Evolutionary conservation across 768 basidiomycete species (phyloP).

Genomic region (Russula olivacea): DNA sequence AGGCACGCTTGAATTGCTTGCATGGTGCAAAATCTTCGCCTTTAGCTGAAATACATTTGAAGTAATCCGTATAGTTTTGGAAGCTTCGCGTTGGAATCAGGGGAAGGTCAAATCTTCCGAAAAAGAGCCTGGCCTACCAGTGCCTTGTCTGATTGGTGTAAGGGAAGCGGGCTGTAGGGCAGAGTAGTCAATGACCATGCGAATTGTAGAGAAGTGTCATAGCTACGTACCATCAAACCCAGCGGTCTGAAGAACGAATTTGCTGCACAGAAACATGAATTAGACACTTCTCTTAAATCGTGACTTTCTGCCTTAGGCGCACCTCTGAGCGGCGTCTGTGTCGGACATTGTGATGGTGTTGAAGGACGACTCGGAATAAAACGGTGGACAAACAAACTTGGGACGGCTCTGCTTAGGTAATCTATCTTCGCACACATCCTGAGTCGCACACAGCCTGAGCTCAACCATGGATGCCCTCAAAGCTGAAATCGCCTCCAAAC

Average conservation of each 20-base stretch:
- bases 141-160: slow-evolving; percentile 94
- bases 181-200: slow-evolving; percentile 15
- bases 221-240: slow-evolving; percentile 75
- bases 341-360: slow-evolving; percentile 50
- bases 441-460: too few relatives aligned
- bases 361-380: slow-evolving; percentile 31
- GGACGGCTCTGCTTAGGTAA: slow-evolving; percentile 17
- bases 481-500: slow-evolving; percentile 82
- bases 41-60: slow-evolving; percentile 95
- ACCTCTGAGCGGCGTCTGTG: slow-evolving; percentile 50
- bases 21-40: slow-evolving; percentile 98
- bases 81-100: slow-evolving; percentile 43
- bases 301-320: slow-evolving; percentile 10
- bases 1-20: slow-evolving; percentile 96
- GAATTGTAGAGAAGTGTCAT: slow-evolving; percentile 2
- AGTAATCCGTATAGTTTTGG: slow-evolving; percentile 98
- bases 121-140: slow-evolving; percentile 54
- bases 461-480: slow-evolving; percentile 91
- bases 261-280: slow-evolving; percentile 40
- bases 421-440: neutral
- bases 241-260: slow-evolving; percentile 88
- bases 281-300: slow-evolving; percentile 4
- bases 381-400: slow-evolving; percentile 5
- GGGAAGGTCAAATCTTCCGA: neutral
- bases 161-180: slow-evolving; percentile 68